Evolutionary conservation across 148 eudicot genomes (phyloP).

Genomic region (Fagopyrum esculentum): DNA sequence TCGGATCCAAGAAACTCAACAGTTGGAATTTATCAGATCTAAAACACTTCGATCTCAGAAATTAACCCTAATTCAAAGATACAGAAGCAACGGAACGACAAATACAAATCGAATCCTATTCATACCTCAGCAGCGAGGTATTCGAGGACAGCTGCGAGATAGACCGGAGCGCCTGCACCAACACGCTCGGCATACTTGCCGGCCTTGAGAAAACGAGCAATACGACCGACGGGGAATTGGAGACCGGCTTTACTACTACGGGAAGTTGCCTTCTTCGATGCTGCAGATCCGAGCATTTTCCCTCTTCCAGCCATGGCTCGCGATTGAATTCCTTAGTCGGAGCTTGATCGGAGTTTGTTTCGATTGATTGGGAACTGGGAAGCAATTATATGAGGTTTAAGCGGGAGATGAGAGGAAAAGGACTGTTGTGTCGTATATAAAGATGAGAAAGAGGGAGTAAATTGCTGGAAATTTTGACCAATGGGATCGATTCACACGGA

Average conservation of each 20-base stretch:
- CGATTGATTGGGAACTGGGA: neutral
- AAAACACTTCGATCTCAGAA: no score
- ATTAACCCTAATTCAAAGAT: neutral
- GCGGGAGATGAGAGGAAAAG: neutral
- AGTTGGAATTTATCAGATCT: neutral
- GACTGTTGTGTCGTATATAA: neutral
- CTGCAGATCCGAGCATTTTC: constrained; percentile 24
- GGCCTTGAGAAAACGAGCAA: constrained; percentile 32
- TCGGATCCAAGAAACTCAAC: neutral
- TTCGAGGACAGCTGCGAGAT: constrained; percentile 34
- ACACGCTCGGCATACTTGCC: constrained; percentile 37
- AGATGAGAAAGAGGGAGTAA: neutral
- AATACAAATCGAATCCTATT: neutral
- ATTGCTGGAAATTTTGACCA: neutral
- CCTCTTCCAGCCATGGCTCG: constrained; percentile 30
- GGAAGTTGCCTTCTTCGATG: constrained; percentile 22
- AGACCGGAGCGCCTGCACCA: constrained; percentile 39
- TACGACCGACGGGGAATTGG: constrained; percentile 37
- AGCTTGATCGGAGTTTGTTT: neutral
- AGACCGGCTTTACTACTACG: constrained; percentile 38
- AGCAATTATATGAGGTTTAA: neutral
- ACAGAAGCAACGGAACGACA: neutral
- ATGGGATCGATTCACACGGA: constrained; percentile 10
- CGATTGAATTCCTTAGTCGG: neutral
- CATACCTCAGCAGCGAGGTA: constrained; percentile 37